A percentile compares a stretch with the other conserved stretches of the same genome.
phyloP scores from a whole-genome alignment of 2,329 filamentous ascomycete genomes.

The Colletotrichum melonis region DNA sequence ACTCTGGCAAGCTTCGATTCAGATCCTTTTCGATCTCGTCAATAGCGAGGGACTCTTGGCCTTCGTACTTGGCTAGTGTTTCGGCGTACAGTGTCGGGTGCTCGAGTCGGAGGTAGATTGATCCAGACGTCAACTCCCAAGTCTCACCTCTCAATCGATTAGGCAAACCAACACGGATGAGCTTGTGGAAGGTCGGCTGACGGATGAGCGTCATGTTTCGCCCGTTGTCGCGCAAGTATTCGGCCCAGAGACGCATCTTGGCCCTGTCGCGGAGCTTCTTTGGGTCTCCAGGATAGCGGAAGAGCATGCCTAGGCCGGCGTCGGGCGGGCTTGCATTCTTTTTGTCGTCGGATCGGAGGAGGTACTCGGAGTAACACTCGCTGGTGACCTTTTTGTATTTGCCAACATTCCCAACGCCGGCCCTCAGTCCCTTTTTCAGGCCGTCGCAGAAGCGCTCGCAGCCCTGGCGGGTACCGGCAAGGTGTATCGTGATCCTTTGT shows the following conservation, averaged over 20 bases:
- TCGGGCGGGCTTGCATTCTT: constrained; percentile 80
- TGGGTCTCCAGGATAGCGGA: constrained; percentile 93
- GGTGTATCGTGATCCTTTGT: constrained; percentile 91
- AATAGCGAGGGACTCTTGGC: constrained; percentile 91
- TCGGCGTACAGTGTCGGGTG: constrained; percentile 86
- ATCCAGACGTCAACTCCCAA: constrained; percentile 95
- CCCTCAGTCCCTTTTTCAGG: constrained; percentile 88
- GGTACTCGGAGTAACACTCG: constrained; percentile 93
- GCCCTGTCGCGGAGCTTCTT: constrained; percentile 93
- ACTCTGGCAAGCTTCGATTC: constrained; percentile 95
- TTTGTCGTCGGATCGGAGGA: constrained; percentile 72
- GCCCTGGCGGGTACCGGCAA: constrained; percentile 87
- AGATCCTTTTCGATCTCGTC: constrained; percentile 99
- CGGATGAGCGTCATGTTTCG: constrained; percentile 91
- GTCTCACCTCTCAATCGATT: constrained; percentile 94
- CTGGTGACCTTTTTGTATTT: constrained; percentile 83
- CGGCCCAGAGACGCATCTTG: constrained; percentile 97
- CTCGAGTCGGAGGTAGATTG: constrained; percentile 87
- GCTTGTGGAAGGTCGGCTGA: constrained; percentile 97
- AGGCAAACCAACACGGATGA: constrained; percentile 93
- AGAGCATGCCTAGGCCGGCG: constrained; percentile 90
- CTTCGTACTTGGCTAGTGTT: constrained; percentile 84
- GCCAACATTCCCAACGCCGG: constrained; percentile 88
- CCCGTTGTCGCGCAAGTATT: constrained; percentile 95
- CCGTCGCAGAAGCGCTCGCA: constrained; percentile 98